A percentile compares a stretch with the other conserved stretches of the same genome.
Evolutionary conservation across 2,329 filamentous ascomycete species (phyloP).

Genomic region (Hymenoscyphus albidus): DNA sequence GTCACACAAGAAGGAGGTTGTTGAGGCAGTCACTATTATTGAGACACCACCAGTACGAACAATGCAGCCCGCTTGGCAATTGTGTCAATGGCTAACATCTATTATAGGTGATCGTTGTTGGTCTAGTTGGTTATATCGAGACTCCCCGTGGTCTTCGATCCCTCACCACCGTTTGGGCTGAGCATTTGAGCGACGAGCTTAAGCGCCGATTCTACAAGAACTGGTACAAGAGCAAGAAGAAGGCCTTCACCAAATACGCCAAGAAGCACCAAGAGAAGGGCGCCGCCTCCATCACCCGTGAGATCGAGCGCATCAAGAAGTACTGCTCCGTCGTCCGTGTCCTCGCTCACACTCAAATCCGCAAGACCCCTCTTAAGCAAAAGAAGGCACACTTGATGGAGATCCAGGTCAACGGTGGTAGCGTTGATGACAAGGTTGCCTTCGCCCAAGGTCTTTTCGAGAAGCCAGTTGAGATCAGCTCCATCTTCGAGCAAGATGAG

Average conservation of each 20-base stretch:
- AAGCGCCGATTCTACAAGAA: conserved; percentile 99
- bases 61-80: conserved; percentile 75
- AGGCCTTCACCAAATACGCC: conserved; percentile 99
- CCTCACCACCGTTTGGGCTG: conserved; percentile 98
- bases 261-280: conserved; percentile 98
- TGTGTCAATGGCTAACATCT: conserved; percentile 70
- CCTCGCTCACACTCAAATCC: conserved; percentile 98
- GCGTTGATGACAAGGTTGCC: conserved; percentile 91
- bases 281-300: conserved; percentile 87
- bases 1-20: conserved; percentile 98
- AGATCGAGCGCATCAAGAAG: conserved; percentile 99
- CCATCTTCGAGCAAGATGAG: conserved; percentile 99
- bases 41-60: conserved; percentile 93
- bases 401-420: conserved; percentile 99
- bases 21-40: conserved; percentile 83
- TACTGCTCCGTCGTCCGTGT: conserved; percentile 99
- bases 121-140: conserved; percentile 99
- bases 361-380: conserved; percentile 99
- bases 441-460: conserved; percentile 96
- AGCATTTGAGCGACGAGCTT: conserved; percentile 97
- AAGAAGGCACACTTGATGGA: conserved; percentile 99
- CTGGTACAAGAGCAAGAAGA: conserved; percentile 99
- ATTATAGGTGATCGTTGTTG: conserved; percentile 95
- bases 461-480: conserved; percentile 92
- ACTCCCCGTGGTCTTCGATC: conserved; percentile 98